phyloP scores from a whole-genome alignment of 192 early-diverging fungal genomes.

The Backusella circina region DNA sequence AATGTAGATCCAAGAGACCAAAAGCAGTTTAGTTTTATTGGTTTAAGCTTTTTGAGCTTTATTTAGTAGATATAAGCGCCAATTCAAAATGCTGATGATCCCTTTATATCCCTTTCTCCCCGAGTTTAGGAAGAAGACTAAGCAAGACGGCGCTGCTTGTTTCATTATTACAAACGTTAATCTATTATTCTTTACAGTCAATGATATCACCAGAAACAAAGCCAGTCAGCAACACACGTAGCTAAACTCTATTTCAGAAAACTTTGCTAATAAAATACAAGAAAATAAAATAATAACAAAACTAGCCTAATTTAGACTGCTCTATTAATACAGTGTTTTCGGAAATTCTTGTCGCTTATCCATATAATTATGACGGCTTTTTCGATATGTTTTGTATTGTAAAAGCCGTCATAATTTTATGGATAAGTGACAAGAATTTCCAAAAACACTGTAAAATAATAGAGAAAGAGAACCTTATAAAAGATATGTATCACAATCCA shows the following conservation, averaged over 20 bases:
- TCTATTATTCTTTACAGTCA: not conserved
- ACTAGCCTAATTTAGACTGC: not conserved
- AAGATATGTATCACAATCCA: not conserved
- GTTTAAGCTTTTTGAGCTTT: not conserved
- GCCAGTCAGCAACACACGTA: not conserved
- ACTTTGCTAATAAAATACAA: not conserved
- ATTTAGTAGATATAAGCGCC: not conserved
- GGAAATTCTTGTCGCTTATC: no score
- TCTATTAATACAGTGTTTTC: not conserved
- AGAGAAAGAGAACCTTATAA: not conserved
- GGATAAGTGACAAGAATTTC: no score
- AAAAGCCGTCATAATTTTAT: no score
- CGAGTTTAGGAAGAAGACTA: not conserved
- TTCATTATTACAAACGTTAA: not conserved
- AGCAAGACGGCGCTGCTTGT: not conserved
- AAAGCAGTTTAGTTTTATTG: not conserved
- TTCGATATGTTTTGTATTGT: no score
- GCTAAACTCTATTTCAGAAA: not conserved
- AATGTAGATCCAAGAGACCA: not conserved
- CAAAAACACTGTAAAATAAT: no score
- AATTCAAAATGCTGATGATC: not conserved
- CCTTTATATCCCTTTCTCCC: not conserved
- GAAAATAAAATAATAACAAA: not conserved
- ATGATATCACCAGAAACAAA: not conserved
- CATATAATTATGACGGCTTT: no score